Evolutionary conservation across 306 rosid genomes (phyloP).

Genomic region (Vigna angularis): DNA sequence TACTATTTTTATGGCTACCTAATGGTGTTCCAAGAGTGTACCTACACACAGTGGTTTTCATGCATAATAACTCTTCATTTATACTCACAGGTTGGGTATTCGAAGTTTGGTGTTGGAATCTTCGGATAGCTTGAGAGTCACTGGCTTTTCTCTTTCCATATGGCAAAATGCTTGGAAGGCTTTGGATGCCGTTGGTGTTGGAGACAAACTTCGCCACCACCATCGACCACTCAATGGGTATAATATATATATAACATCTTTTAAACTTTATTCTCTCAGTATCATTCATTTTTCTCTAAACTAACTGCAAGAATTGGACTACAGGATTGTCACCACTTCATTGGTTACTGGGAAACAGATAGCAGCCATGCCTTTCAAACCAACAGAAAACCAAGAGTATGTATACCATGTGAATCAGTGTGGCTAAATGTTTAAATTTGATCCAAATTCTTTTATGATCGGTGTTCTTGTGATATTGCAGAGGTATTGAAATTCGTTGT

Average conservation of each 20-base stretch:
- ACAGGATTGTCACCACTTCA: constrained; percentile 61
- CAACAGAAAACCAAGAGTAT: constrained; percentile 55
- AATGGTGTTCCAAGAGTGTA: no score
- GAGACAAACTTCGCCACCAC: constrained; percentile 57
- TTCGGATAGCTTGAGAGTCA: constrained; percentile 57
- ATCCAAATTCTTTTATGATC: constrained; percentile 8
- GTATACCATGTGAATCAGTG: constrained; percentile 22
- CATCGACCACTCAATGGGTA: constrained; percentile 61
- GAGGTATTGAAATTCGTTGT: constrained; percentile 58
- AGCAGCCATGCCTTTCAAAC: constrained; percentile 39
- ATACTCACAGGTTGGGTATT: constrained; percentile 55
- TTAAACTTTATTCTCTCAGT: neutral
- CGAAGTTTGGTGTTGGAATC: constrained; percentile 78
- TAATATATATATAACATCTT: neutral
- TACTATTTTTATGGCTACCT: no score
- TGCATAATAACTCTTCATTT: no score
- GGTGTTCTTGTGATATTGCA: constrained; percentile 29
- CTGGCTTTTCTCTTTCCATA: constrained; percentile 65
- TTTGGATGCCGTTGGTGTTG: constrained; percentile 72
- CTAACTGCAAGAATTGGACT: constrained; percentile 12
- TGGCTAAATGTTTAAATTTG: neutral
- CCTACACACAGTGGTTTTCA: no score
- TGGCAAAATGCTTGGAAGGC: constrained; percentile 90
- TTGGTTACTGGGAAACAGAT: constrained; percentile 57
- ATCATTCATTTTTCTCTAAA: neutral